phyloP scores from a whole-genome alignment of 164 flowering plant genomes.

The Stephania cephalantha region DNA sequence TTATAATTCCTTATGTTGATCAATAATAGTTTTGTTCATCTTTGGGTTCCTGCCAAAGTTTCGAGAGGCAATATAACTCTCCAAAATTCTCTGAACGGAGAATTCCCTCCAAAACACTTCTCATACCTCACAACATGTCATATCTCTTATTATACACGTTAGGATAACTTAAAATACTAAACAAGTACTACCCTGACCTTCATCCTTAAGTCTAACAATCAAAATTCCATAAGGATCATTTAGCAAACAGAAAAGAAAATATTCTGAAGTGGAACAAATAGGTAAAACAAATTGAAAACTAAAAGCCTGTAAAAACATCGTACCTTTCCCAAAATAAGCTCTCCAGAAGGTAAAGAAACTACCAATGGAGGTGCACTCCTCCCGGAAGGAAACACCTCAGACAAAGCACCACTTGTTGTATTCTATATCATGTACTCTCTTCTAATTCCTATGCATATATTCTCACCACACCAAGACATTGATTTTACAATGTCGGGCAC shows the following conservation, averaged over 20 bases:
- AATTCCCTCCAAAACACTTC: too few species aligned
- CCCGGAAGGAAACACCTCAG: conserved; percentile 90
- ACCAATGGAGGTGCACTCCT: conserved; percentile 89
- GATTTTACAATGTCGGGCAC: conserved; percentile 90
- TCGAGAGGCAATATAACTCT: too few species aligned
- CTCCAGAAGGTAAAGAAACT: conserved; percentile 83
- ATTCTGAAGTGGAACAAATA: neutral
- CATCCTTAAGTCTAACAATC: neutral
- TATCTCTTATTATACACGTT: too few species aligned
- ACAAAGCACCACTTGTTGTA: conserved; percentile 60
- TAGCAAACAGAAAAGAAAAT: neutral
- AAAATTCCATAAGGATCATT: neutral
- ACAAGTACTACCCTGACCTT: too few species aligned
- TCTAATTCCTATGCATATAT: conserved; percentile 81
- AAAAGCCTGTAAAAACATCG: neutral
- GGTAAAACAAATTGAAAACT: neutral
- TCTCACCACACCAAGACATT: conserved; percentile 98
- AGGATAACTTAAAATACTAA: too few species aligned
- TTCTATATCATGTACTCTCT: conserved; percentile 78
- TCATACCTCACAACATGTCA: too few species aligned
- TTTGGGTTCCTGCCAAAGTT: too few species aligned
- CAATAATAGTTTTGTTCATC: too few species aligned
- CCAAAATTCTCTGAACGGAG: too few species aligned
- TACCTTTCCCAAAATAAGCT: conserved; percentile 95
- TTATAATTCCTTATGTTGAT: too few species aligned